Base-by-base conservation (phyloP, 108 stramenopile species). In the Seminavis robusta region DNA sequence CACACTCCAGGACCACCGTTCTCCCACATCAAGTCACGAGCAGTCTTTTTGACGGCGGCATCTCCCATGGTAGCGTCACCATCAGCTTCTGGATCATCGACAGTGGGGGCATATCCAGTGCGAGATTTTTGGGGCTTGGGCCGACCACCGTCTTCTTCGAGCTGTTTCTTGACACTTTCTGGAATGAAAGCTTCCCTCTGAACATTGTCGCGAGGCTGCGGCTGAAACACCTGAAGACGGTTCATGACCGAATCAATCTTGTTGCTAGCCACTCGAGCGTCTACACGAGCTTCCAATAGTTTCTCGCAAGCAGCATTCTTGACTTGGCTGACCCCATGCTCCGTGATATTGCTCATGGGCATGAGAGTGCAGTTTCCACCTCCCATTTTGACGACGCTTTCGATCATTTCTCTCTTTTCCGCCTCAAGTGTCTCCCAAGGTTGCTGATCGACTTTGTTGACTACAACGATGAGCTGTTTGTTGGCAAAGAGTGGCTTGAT, bases 401-500 rank as follows among this genome's bases (percentile, higher is more conserved):
- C 78, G 26, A 95, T 73, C 83, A 94, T 79, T 40, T 60, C 65
- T 52, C 72, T 66, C 60, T 86, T 85, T 20, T 70, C 86, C 10
- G 52, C 13, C n/a, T 84, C 84, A 23, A 98, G 61, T 0, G 82
- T 74, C 20, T 97, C 96, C 81, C 89, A 95, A 2, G 95, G 94
- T 49, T 87, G 82, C 19, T 78, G 65, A 69, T 99, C 98, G 32
- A 94, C 90, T 76, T 99, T 99, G 74, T 98, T 99, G 51, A 95
- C 92, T 34, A 98, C 96, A 41, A 99, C 67, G 25, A 97, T 84
- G 26, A 99, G 74, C 69, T 98, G 94, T 79, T 98, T 98, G 77
- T 97, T 96, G 16, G 97, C 94, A 67, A 99, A 99, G 23, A 99
- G 80, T 8, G 98, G 97, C 55, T 87, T 81, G 79, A 99, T 98